Percentiles rank a stretch among this genome's conserved stretches.
phyloP scores from a whole-genome alignment of 148 eudicot genomes.

The Fagopyrum homotropicum region DNA sequence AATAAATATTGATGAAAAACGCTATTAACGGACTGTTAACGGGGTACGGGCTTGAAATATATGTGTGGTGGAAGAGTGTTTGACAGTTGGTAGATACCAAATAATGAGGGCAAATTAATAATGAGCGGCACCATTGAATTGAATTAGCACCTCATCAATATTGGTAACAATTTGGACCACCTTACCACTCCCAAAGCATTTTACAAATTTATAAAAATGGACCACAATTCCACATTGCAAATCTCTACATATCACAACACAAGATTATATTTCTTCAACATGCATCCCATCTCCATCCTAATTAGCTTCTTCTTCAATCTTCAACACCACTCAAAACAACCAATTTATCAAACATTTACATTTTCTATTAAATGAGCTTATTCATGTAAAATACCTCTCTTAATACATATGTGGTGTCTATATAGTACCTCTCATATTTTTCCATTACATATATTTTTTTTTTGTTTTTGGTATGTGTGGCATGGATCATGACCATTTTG shows the following conservation, averaged over 20 bases:
- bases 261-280: background rate
- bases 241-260: background rate
- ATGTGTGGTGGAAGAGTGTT: background rate
- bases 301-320: background rate
- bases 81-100: conserved; percentile 4
- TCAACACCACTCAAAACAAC: background rate
- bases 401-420: too few species aligned
- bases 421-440: too few species aligned
- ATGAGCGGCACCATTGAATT: conserved; percentile 2
- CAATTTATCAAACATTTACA: too few species aligned
- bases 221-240: conserved; percentile 27
- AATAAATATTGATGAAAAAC: too few species aligned
- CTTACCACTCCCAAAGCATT: conserved; percentile 19
- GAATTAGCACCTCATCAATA: conserved; percentile 12
- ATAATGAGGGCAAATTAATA: conserved; percentile 10
- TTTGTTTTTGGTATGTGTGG: background rate
- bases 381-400: too few species aligned
- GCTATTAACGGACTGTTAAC: too few species aligned
- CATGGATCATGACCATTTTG: background rate
- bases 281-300: background rate
- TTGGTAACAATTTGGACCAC: conserved; percentile 27
- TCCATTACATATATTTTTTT: background rate
- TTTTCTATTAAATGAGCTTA: too few species aligned
- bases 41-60: background rate
- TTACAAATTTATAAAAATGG: conserved; percentile 6